Base-by-base conservation (phyloP, 192 early-diverging fungal genomes). In the Phycomyces nitens region DNA sequence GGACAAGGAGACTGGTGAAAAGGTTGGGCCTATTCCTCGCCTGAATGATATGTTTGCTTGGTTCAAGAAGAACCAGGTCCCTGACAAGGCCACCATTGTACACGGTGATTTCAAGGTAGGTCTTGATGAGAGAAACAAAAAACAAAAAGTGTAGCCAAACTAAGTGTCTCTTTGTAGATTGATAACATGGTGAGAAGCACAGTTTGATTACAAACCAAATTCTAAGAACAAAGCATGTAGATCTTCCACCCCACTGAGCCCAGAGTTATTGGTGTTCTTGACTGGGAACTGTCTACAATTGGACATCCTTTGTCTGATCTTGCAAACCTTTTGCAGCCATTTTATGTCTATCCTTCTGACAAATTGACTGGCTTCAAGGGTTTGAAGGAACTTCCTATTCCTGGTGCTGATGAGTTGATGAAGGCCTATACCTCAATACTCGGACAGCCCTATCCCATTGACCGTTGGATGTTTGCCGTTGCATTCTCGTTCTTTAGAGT, bases 81-180 rank as follows among this genome's bases (percentile, higher is more conserved):
- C 77, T 12, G 93, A 96, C 73, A 84, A 88, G 54, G 85, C 89
- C 0, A 89, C 91, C 5, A 77, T 98, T 43, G 86, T 95, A 18
- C 94, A 98, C 61, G 96, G 96, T 20, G 96, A 98, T 68, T 98
- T 86, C 76, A 96, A 95, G 78, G 77, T 89, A 62, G 66, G 34
- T 39, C 14, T 39, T 23, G 4, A 21, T 22, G 51, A 29, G 42
- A 29, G 60, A n/a, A 22, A 26, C 24, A 53, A 26, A 53, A 22
- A 29, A n/a, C 53, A 27, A 29, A 26, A 51, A 34, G 14, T 6
- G n/a, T 9, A 58, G n/a, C n/a, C 52, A 47, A 16, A 39, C 26
- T 60, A 11, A 20, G 39, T 27, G n/a, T 56, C 27, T 62, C 20
- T 39, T 47, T 60, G 4, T 34, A 76, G 73, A 82, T 88, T 60